A percentile compares a stretch with the other conserved stretches of the same genome.
Conservation (phyloP, 352 stramenopile species). For the Phytophthora agathidicida region DNA sequence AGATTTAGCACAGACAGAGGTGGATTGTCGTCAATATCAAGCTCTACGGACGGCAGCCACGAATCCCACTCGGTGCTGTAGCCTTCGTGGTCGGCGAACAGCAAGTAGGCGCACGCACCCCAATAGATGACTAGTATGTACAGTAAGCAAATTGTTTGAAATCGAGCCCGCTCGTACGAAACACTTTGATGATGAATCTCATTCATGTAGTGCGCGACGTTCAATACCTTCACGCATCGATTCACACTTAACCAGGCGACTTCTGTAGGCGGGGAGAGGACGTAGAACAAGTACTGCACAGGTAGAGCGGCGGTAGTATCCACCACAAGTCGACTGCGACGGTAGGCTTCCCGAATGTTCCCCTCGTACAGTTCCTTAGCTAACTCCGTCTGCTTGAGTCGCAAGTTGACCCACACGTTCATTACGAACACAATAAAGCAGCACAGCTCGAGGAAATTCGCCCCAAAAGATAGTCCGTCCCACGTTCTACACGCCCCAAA, state of each 20-base stretch:
- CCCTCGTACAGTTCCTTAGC: slow-evolving; percentile 66
- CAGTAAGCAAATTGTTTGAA: slow-evolving; percentile 45
- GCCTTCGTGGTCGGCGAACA: slow-evolving; percentile 40
- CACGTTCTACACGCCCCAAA: slow-evolving; percentile 50
- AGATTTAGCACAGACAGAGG: slow-evolving; percentile 41
- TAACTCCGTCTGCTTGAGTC: slow-evolving; percentile 43
- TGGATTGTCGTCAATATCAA: slow-evolving; percentile 32
- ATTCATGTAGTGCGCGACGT: slow-evolving; percentile 56
- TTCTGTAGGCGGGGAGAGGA: slow-evolving; percentile 3
- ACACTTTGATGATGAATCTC: slow-evolving; percentile 56
- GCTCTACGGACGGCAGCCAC: slow-evolving; percentile 47
- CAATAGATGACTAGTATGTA: slow-evolving; percentile 65
- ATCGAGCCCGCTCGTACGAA: slow-evolving; percentile 45
- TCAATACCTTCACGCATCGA: slow-evolving; percentile 59
- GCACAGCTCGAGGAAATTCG: slow-evolving; percentile 44
- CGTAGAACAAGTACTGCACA: slow-evolving; percentile 42
- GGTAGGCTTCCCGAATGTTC: slow-evolving; percentile 48
- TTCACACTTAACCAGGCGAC: slow-evolving; percentile 48
- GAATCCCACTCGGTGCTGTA: slow-evolving; percentile 58
- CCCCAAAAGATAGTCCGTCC: slow-evolving; percentile 25
- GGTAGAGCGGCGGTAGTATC: slow-evolving; percentile 52
- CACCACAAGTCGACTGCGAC: slow-evolving; percentile 44
- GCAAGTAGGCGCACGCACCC: slow-evolving; percentile 50
- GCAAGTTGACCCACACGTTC: slow-evolving; percentile 66
- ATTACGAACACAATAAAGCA: slow-evolving; percentile 45